These are phyloP conservation scores for Phoma sp. DNA, from an alignment of 2,329 filamentous ascomycete species.

Conservation along the genomic window DNA sequence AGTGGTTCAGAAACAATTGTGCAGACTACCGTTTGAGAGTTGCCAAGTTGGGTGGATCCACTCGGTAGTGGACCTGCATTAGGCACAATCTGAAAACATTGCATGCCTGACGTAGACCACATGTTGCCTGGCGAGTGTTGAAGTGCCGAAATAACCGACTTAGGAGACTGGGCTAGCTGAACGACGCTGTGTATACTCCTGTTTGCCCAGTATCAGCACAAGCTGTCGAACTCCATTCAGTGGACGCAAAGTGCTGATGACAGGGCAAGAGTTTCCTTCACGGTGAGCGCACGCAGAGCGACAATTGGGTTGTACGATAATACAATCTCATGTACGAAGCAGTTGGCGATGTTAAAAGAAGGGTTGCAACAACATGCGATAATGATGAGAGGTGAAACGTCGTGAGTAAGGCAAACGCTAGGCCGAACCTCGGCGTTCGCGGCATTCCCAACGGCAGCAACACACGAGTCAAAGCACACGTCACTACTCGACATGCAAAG, in stretches of 20 bases:
- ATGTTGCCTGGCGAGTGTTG: conserved; percentile 10
- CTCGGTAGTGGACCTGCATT: conserved; percentile 26
- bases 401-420: conserved; percentile 5
- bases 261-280: background rate
- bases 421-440: conserved; percentile 3
- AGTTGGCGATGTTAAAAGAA: background rate
- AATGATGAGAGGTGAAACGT: conserved; percentile 13
- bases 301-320: background rate
- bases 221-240: background rate
- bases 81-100: conserved; percentile 39
- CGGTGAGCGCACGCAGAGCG: background rate
- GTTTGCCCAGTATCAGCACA: too few species aligned
- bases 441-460: conserved; percentile 4
- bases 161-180: too few species aligned
- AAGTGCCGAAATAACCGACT: conserved; percentile 14
- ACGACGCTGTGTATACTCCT: background rate
- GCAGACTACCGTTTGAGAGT: conserved; percentile 33
- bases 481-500: conserved; percentile 40
- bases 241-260: too few species aligned
- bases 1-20: conserved; percentile 18
- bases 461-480: conserved; percentile 9
- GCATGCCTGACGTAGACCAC: conserved; percentile 24
- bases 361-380: conserved; percentile 7
- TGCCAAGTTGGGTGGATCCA: conserved; percentile 29
- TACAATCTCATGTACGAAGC: background rate